These are phyloP conservation scores for Ulmus americana DNA, from an alignment of 331 rosid species.

Conservation along the genomic window DNA sequence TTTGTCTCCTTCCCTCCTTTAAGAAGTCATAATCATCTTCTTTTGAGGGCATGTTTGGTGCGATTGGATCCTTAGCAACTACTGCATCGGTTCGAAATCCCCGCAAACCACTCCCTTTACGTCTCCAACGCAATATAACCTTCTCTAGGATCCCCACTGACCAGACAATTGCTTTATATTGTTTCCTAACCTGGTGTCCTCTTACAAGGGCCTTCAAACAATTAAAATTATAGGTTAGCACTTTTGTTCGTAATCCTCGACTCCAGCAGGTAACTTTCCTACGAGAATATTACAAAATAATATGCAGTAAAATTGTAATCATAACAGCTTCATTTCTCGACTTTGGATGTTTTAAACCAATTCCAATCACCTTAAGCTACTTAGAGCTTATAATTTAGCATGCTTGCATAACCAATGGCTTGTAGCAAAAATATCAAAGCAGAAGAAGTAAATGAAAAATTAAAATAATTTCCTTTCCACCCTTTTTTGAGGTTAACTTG, in stretches of 20 bases:
- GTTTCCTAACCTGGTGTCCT: constrained; percentile 90
- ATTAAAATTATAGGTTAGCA: constrained; percentile 36
- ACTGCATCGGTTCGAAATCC: constrained; percentile 58
- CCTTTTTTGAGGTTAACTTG: neutral
- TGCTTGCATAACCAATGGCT: neutral
- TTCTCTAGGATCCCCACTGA: constrained; percentile 84
- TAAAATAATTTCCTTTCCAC: neutral
- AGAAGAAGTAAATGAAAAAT: neutral
- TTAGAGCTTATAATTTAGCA: neutral
- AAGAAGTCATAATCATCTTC: constrained; percentile 77
- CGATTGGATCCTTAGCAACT: constrained; percentile 35
- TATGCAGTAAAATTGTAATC: neutral
- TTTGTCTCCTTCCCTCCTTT: constrained; percentile 77
- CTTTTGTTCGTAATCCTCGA: neutral
- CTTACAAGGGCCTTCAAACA: constrained; percentile 76
- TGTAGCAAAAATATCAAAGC: constrained; percentile 1
- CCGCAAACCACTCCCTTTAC: constrained; percentile 77
- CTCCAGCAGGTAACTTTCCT: neutral
- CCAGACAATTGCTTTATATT: constrained; percentile 61
- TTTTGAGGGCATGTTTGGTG: constrained; percentile 27
- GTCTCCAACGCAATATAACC: constrained; percentile 86
- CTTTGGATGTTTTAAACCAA: too few species aligned
- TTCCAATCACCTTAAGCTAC: neutral
- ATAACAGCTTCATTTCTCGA: neutral
- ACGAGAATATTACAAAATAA: neutral